Base-by-base conservation (phyloP, 2,329 filamentous ascomycete genomes). In the Tympanopsis confertula region DNA sequence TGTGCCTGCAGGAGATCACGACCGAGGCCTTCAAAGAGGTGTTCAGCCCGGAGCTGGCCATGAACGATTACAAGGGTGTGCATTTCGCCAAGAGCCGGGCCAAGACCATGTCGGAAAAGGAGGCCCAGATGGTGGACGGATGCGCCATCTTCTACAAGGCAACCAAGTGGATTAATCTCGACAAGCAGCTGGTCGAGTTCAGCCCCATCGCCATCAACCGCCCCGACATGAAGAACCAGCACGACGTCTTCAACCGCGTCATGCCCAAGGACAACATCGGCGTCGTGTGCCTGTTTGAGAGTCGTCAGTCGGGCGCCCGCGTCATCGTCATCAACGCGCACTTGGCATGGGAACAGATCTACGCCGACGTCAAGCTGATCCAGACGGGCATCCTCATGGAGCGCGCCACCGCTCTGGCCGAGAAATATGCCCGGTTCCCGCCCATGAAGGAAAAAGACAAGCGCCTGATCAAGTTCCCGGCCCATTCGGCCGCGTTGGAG, bases 201-300 rank as follows among this genome's bases (percentile, higher is more conserved):
- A 81, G 84, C 26, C 82, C 86, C 41, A 85, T 86, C 40, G 89
- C 89, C 46, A 94, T 98, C 59, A 91, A 93, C 54, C 73, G 91
- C 46, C 86, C 88, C 3, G 91, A 96, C 55, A 94, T 95, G 77
- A 96, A 96, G 63, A 86, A 88, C 40, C 86, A 94, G 51, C 86
- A 94, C 54, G 91, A 98, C 51, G 89, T 96, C 40, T 96, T 94
- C 71, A 98, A 98, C 57, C 83, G 91, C 19, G 83, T 98, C 42
- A 96, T 95, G 91, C 88, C 89, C 43, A 86, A 91, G 62, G 91
- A 98, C 67, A 89, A 96, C 55, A 94, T 98, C 57, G 91, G 84
- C 13, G 82, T 94, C 35, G 76, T 94, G 35, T 78, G 83, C 39
- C 94, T 96, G 65, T 76, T 98, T 44, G 91, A 98, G 59, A 95